Conservation (phyloP, 2,329 filamentous ascomycete species). For the Pseudogymnoascus sp. region DNA sequence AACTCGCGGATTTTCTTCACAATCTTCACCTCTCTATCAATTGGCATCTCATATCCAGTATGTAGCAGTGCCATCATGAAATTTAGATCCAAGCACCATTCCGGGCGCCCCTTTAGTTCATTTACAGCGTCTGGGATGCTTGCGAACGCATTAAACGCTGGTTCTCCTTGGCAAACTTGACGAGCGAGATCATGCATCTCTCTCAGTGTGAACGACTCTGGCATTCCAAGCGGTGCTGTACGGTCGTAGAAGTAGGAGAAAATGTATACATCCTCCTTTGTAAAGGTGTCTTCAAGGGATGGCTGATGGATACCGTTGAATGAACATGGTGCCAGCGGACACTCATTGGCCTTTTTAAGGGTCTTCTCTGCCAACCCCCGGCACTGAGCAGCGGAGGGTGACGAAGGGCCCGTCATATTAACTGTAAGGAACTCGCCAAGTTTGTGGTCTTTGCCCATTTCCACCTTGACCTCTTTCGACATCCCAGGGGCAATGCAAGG, state of each 20-base stretch:
- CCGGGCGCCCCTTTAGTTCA: constrained; percentile 73
- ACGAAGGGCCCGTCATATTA: constrained; percentile 78
- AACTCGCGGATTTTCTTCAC: constrained; percentile 98
- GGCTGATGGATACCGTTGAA: constrained; percentile 98
- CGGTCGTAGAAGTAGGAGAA: constrained; percentile 99
- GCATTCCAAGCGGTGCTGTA: constrained; percentile 89
- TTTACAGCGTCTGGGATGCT: constrained; percentile 67
- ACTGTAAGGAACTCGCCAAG: constrained; percentile 59
- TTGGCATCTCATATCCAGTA: constrained; percentile 95
- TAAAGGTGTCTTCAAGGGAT: constrained; percentile 82
- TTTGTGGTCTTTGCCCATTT: constrained; percentile 56
- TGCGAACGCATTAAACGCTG: constrained; percentile 72
- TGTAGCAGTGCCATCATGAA: constrained; percentile 92
- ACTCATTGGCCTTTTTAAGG: constrained; percentile 75
- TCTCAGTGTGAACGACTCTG: constrained; percentile 87
- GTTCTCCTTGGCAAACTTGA: constrained; percentile 73
- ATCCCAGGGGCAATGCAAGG: constrained; percentile 81
- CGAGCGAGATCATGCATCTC: constrained; percentile 81
- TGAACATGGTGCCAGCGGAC: constrained; percentile 82
- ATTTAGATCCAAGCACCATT: constrained; percentile 90
- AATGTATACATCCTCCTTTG: constrained; percentile 85
- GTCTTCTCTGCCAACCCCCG: constrained; percentile 85
- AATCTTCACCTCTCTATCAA: constrained; percentile 92
- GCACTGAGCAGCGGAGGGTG: constrained; percentile 74
- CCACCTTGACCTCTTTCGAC: constrained; percentile 63